These are phyloP conservation scores for Monosporozyma yasuniensis DNA, from an alignment of 805 yeast genomes.

Conservation along the genomic window DNA sequence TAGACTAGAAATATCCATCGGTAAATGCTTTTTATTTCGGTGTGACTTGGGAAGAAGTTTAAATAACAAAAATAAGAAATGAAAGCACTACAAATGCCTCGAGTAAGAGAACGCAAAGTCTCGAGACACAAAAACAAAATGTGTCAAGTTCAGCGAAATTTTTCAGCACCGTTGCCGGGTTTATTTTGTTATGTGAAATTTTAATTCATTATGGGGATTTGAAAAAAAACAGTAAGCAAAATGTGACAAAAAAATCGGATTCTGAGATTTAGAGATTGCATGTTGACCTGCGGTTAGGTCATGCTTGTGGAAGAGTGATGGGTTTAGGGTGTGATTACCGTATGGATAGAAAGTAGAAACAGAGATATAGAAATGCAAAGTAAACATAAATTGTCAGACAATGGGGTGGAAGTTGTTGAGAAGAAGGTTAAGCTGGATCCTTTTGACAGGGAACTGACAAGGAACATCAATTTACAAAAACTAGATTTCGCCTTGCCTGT, in stretches of 20 bases:
- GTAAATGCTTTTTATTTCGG: neutral
- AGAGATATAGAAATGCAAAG: neutral
- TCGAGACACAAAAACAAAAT: neutral
- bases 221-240: neutral
- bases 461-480: constrained; percentile 18
- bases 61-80: neutral
- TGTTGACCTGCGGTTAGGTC: neutral
- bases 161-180: too few species aligned
- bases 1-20: neutral
- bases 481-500: constrained; percentile 64
- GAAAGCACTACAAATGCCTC: neutral
- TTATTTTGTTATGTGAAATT: neutral
- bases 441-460: neutral
- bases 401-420: neutral
- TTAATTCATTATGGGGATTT: neutral
- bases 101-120: neutral
- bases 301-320: neutral
- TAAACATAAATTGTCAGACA: neutral
- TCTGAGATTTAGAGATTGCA: neutral
- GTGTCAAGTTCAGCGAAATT: neutral
- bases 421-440: neutral
- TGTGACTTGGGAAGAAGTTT: neutral
- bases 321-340: neutral
- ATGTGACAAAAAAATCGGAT: neutral
- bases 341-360: neutral